Evolutionary conservation across 208 protist genomes (phyloP), one percentile per base, ranked within the genome.

Genomic region (Tritrichomonas musculus): DNA sequence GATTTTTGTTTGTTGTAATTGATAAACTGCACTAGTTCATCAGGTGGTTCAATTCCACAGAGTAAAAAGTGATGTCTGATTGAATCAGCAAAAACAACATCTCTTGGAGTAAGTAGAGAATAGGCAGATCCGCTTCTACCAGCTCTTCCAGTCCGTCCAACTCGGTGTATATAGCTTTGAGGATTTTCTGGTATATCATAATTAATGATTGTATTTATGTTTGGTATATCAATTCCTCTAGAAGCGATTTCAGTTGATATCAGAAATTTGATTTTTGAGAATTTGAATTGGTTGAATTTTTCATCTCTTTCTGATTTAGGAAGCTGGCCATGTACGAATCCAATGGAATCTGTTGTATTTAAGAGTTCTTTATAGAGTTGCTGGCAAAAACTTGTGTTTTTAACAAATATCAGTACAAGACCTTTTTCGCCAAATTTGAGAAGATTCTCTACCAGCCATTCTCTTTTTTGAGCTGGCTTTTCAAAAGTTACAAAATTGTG

Each of bases 131-230:
- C 98, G 30, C 95, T 95, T 20, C 96, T 94, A 2, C 98, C 98
- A 44, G 98, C 98, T 84, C 98, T 96, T 25, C 98, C 98, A 33
- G 98, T 99, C 92, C 98, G 95, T 33, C 98, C 98, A 1, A 99
- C 98, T 49, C 98, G 96, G 93, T 99, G 98, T 39, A 99, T 97
- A 93, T 99, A 99, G 53, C 47, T 57, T 66, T 92, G 20, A 39
- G 82, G 50, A 0, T 92, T 22, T 39, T 57, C 47, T 39, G 82
- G 82, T 2, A 92, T 92, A 30, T 92, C 50, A 33, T 49, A 47
- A 49, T 92, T 92, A 4, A 92, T 50, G 9, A 92, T 50, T 66
- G 20, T 47, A 50, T 92, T 66, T 3, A 92, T 30, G 20, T 47
- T 30, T 22, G 4, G 9, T 13, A 92, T 66, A 25, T 92, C 82